These are phyloP conservation scores for Scenedesmus sp. DNA, from an alignment of 163 green algal species.

Conservation along the genomic window DNA sequence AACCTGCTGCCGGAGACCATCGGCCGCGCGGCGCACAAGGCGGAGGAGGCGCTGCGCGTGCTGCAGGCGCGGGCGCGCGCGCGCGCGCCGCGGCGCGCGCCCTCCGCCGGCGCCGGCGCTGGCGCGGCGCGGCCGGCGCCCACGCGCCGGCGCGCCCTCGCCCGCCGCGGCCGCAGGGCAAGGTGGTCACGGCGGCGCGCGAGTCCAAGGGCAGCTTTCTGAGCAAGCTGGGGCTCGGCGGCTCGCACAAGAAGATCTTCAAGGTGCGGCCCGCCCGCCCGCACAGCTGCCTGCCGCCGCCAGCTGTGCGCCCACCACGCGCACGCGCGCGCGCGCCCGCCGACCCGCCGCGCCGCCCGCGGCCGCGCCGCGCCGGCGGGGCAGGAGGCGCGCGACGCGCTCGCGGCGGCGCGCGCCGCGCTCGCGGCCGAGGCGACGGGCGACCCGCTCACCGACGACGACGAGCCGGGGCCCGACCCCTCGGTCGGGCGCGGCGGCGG, in stretches of 20 bases:
- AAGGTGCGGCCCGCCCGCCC: constrained; percentile 13
- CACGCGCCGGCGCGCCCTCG: no score
- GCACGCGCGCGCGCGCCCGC: not conserved
- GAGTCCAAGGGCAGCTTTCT: constrained; percentile 14
- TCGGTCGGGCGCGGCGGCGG: not conserved
- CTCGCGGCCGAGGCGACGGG: not conserved
- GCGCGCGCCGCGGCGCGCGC: no score
- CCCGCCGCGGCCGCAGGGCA: constrained; percentile 25
- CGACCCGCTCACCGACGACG: constrained; percentile 7
- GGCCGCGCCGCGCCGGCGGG: no score
- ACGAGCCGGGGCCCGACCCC: not conserved
- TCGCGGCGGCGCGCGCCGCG: not conserved
- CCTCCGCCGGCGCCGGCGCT: no score
- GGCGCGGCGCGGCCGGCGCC: no score
- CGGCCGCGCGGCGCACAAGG: constrained; percentile 18
- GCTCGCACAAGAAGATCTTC: constrained; percentile 20
- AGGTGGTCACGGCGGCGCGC: constrained; percentile 5
- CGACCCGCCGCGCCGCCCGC: no score
- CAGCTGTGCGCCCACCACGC: no score
- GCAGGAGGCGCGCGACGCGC: constrained; percentile 24
- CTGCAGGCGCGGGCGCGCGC: constrained; percentile 21
- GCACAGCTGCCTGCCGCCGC: no score
- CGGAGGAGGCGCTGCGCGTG: constrained; percentile 8
- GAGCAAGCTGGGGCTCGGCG: not conserved
- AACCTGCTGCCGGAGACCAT: constrained; percentile 40